Conservation (phyloP, 31 red algal genomes). For the Pterothamnion heteromorphum region DNA sequence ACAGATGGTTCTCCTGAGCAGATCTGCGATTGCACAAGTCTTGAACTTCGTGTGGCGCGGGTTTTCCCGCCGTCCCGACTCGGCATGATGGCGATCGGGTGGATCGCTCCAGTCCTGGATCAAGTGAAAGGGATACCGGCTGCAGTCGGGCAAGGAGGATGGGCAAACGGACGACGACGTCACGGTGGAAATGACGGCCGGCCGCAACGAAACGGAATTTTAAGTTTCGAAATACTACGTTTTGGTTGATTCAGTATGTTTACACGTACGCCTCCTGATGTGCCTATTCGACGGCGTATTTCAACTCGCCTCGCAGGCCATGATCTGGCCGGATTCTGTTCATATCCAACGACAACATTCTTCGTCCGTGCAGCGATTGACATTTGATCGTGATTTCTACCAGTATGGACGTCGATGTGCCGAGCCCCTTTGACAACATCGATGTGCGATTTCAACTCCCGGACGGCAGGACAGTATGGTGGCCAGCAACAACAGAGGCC, state of each 20-base stretch:
- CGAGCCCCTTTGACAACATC: not conserved
- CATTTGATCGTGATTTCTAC: not conserved
- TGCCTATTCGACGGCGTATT: not conserved
- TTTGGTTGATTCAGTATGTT: not conserved
- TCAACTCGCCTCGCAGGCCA: not conserved
- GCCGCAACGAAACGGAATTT: not conserved
- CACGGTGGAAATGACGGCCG: not conserved
- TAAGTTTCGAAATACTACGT: not conserved
- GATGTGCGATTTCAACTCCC: not conserved
- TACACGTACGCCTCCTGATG: not conserved
- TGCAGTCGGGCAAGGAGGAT: not conserved
- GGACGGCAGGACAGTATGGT: not conserved
- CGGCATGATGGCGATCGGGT: not conserved
- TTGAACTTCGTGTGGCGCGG: not conserved
- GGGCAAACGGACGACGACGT: not conserved
- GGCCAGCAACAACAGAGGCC: not conserved
- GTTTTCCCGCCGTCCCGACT: not conserved
- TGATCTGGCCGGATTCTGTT: not conserved
- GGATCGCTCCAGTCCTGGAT: not conserved
- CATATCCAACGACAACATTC: not conserved
- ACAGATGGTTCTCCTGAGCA: too few relatives aligned
- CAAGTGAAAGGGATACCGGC: not conserved
- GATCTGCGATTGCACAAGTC: not conserved
- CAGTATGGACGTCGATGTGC: not conserved
- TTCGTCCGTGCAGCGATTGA: not conserved